A percentile compares a stretch with the other conserved stretches of the same genome.
These are phyloP conservation scores for Vigna radiata DNA, from an alignment of 306 rosid genomes.

Conservation along the genomic window DNA sequence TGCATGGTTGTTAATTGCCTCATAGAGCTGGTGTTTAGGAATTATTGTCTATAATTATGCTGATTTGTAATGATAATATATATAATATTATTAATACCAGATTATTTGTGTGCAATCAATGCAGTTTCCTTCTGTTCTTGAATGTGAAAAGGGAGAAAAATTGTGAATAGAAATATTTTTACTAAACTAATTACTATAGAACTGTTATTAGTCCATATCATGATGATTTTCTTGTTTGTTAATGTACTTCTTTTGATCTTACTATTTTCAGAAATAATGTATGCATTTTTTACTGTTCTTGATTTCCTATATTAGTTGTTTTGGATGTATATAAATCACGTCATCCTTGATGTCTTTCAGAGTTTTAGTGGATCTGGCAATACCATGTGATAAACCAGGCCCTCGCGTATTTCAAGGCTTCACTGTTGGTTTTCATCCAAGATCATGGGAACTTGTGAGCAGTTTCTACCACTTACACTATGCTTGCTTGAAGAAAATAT, in stretches of 20 bases:
- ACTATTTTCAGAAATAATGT: conserved; percentile 15
- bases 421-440: conserved; percentile 96
- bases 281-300: conserved; percentile 35
- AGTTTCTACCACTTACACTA: conserved; percentile 36
- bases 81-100: not conserved
- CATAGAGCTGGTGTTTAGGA: not conserved
- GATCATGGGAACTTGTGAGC: conserved; percentile 97
- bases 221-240: conserved; percentile 29
- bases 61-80: not conserved
- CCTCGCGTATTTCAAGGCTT: conserved; percentile 84
- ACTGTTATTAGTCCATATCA: not conserved
- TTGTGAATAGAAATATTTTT: conserved; percentile 1
- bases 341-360: conserved; percentile 59
- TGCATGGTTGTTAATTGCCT: not conserved
- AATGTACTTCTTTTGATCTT: conserved; percentile 30
- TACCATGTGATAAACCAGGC: conserved; percentile 80
- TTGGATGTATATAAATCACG: conserved; percentile 35
- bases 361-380: conserved; percentile 78
- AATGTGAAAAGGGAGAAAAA: conserved; percentile 30
- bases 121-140: conserved; percentile 21
- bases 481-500: conserved; percentile 16
- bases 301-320: conserved; percentile 30
- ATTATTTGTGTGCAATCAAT: not conserved
- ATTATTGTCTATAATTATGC: not conserved
- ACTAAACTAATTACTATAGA: conserved; percentile 2